Conservation (phyloP, 2,329 filamentous ascomycete species). For the Penicillium freii region DNA sequence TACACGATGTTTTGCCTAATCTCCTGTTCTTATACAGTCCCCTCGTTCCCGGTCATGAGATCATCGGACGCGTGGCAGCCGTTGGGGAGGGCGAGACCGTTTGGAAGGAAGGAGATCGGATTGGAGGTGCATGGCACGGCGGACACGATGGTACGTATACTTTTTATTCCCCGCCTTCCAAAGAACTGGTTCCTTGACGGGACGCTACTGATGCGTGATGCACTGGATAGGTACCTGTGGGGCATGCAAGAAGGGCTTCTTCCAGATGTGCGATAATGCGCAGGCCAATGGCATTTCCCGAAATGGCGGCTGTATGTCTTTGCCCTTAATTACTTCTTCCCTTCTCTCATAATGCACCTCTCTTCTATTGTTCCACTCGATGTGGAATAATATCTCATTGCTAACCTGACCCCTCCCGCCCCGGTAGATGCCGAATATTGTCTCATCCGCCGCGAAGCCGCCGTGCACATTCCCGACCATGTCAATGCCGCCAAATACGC, state of each 20-base stretch:
- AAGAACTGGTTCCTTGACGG: background rate
- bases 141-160: background rate
- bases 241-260: background rate
- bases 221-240: background rate
- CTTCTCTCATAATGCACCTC: background rate
- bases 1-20: background rate
- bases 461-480: constrained; percentile 48
- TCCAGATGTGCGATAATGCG: background rate
- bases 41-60: background rate
- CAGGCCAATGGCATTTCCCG: background rate
- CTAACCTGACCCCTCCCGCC: background rate
- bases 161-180: background rate
- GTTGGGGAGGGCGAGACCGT: background rate
- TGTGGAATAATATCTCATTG: background rate
- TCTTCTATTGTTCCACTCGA: background rate
- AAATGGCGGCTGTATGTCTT: background rate
- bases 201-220: no score
- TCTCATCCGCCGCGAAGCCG: constrained; percentile 38
- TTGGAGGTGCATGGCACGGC: background rate
- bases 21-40: background rate
- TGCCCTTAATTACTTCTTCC: background rate
- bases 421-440: constrained; percentile 39
- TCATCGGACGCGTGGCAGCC: background rate
- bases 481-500: constrained; percentile 47
- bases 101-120: background rate